These are phyloP conservation scores for Pterocarpus macrocarpus DNA, from an alignment of 306 rosid genomes.

Conservation along the genomic window DNA sequence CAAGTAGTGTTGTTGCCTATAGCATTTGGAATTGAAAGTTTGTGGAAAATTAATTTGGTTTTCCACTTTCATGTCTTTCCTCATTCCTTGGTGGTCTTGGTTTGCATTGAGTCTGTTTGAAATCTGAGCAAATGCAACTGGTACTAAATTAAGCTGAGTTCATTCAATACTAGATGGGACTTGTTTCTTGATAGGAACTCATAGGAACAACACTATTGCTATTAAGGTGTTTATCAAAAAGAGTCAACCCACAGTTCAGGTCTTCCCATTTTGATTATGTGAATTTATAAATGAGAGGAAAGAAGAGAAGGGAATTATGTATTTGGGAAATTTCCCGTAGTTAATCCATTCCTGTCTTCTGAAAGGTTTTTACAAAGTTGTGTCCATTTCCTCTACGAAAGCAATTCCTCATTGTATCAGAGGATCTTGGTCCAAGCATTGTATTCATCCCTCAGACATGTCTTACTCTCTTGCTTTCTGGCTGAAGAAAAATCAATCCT, in stretches of 20 bases:
- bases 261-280: slow-evolving; percentile 40
- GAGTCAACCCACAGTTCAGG: slow-evolving; percentile 47
- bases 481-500: slow-evolving; percentile 13
- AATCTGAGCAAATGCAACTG: slow-evolving; percentile 49
- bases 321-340: slow-evolving; percentile 33
- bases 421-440: slow-evolving; percentile 41
- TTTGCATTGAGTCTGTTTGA: slow-evolving; percentile 47
- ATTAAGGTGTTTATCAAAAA: slow-evolving; percentile 44
- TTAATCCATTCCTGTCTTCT: slow-evolving; percentile 31
- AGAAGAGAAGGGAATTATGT: slow-evolving; percentile 33
- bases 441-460: slow-evolving; percentile 39
- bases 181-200: slow-evolving; percentile 37
- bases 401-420: slow-evolving; percentile 36
- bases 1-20: slow-evolving; percentile 45
- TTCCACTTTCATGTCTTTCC: slow-evolving; percentile 33
- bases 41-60: slow-evolving; percentile 54
- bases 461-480: slow-evolving; percentile 13
- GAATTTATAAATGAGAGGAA: not conserved
- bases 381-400: slow-evolving; percentile 39
- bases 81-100: slow-evolving; percentile 41
- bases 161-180: slow-evolving; percentile 44
- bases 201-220: slow-evolving; percentile 29
- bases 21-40: slow-evolving; percentile 45
- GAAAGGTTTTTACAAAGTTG: slow-evolving; percentile 20
- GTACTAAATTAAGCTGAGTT: slow-evolving; percentile 47